Percentiles rank a stretch among this genome's conserved stretches.
phyloP scores from a whole-genome alignment of 2,329 filamentous ascomycete species.

The Metarhizium sp. region DNA sequence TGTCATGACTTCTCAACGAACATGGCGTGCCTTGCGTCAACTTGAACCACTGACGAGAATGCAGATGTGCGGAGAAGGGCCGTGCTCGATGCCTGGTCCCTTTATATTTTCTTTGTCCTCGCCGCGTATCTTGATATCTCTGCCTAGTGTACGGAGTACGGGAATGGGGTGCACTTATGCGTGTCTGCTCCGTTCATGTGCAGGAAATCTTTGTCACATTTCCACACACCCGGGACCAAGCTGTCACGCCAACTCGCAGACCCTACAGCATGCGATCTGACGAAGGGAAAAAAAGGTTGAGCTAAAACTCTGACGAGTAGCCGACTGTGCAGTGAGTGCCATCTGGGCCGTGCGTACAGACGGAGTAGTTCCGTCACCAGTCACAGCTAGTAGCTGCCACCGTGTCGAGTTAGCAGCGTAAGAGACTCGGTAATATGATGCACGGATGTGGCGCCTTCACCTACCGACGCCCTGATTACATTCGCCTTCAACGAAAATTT shows the following conservation, averaged over 20 bases:
- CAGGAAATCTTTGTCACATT: neutral
- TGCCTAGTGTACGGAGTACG: neutral
- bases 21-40: conserved; percentile 2
- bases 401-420: neutral
- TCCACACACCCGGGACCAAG: neutral
- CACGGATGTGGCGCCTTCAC: neutral
- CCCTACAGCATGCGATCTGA: neutral
- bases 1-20: neutral
- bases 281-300: neutral
- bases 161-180: neutral
- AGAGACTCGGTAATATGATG: neutral
- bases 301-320: neutral
- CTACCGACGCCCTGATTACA: no score
- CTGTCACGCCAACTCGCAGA: neutral
- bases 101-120: conserved; percentile 1
- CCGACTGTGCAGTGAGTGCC: neutral
- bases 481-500: neutral
- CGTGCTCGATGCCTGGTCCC: neutral
- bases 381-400: no score
- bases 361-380: neutral
- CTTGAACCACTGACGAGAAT: neutral
- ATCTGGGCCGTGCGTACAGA: neutral
- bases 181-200: neutral
- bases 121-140: neutral
- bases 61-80: conserved; percentile 1